Conservation (phyloP, 1,284 basidiomycete species). For the Cutaneotrichosporon mucoides region DNA sequence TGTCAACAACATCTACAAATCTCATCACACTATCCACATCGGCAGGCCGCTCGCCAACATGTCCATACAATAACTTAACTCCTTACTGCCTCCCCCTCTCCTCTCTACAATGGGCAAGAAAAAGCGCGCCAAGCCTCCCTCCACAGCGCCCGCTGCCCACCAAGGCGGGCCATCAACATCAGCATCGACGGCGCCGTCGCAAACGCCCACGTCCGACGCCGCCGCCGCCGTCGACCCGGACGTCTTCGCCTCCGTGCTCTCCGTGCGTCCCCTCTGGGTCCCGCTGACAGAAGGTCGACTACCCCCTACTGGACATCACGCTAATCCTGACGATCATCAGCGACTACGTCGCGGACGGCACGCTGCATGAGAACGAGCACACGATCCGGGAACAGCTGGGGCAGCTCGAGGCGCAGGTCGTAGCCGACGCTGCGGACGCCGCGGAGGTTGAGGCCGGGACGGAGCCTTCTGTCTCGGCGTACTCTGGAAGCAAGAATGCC, state of each 20-base stretch:
- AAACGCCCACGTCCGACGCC: too few species aligned
- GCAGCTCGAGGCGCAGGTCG: conserved; percentile 42
- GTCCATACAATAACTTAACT: too few species aligned
- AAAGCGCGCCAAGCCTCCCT: background rate
- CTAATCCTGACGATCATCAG: conserved; percentile 40
- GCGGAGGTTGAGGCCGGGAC: background rate
- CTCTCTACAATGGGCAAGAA: conserved; percentile 1
- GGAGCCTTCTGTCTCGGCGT: background rate
- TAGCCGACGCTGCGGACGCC: conserved; percentile 35
- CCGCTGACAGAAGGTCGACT: conserved; percentile 33
- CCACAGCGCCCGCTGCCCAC: too few species aligned
- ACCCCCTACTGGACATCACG: conserved; percentile 39
- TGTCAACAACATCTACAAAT: background rate
- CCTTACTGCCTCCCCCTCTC: too few species aligned
- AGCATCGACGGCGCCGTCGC: too few species aligned
- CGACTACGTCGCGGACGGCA: conserved; percentile 31
- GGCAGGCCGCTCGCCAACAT: background rate
- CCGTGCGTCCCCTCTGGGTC: conserved; percentile 10
- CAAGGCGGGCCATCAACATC: too few species aligned
- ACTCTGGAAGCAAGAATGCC: too few species aligned
- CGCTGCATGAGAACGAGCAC: conserved; percentile 23
- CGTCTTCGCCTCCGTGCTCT: conserved; percentile 23
- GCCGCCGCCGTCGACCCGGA: conserved; percentile 16
- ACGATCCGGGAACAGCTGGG: conserved; percentile 41
- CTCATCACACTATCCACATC: background rate